phyloP scores from a whole-genome alignment of 2,329 filamentous ascomycete genomes.

The Penicillium sp. region DNA sequence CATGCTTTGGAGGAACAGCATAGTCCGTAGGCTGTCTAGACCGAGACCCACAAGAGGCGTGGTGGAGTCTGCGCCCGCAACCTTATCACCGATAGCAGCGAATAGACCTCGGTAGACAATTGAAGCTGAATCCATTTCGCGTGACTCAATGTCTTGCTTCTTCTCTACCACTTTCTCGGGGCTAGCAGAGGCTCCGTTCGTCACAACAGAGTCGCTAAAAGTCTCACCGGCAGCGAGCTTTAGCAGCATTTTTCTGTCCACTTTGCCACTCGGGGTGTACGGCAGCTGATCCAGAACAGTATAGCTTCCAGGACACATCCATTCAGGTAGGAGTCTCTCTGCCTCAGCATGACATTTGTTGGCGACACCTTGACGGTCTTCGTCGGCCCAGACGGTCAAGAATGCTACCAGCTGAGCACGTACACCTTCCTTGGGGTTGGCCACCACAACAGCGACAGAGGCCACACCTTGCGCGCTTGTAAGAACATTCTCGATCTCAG shows the following conservation, averaged over 20 bases:
- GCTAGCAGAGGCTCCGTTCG: neutral
- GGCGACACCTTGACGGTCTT: neutral
- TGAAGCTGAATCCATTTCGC: neutral
- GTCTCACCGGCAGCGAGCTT: neutral
- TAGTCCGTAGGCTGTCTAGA: neutral
- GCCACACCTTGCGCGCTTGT: neutral
- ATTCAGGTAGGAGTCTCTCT: neutral
- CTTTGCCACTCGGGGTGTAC: neutral
- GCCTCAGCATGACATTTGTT: neutral
- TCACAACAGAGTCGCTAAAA: neutral
- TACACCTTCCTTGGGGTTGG: neutral
- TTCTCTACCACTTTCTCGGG: neutral
- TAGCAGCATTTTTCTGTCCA: neutral
- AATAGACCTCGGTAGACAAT: neutral
- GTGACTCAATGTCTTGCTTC: neutral
- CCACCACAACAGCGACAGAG: neutral
- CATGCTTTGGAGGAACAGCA: neutral
- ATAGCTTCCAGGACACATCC: neutral
- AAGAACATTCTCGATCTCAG: conserved; percentile 61
- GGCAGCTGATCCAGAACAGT: neutral
- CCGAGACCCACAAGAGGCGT: neutral
- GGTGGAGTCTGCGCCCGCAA: neutral
- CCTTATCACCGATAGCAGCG: neutral
- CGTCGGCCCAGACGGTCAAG: neutral
- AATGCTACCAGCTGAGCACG: neutral